Evolutionary conservation across 495 filamentous ascomycete genomes (phyloP), one percentile per base, ranked within the genome.

Genomic region (Penicillium atrosanguineum): DNA sequence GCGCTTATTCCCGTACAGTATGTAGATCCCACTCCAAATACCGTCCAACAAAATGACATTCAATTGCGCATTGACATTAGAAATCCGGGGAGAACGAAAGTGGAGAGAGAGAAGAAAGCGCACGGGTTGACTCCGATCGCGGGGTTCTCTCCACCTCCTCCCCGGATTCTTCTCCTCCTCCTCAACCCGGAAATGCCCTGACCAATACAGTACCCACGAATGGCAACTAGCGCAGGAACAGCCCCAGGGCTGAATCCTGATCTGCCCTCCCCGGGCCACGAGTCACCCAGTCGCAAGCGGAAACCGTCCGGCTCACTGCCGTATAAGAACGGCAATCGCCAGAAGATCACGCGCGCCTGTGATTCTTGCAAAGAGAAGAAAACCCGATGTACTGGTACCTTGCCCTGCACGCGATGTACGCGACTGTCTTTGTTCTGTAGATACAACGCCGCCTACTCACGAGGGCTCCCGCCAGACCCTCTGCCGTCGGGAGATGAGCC

Each of bases 291-390:
- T 14, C 26, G 57, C 23, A 74, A 71, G 50, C 70, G 71, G 44
- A 74, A 74, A 48, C 36, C 63, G 2, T 67, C 63, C 11, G 63
- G 62, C 15, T 38, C 60, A n/a, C 36, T 48, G 14, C 25, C 61
- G 14, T 62, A 56, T 48, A 70, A 64, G 41, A 48, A 49, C 29
- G 53, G 51, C 46, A 53, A 52, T 29, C 70, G 72, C n/a, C 71
- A 71, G 46, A 73, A 74, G 51, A 76, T 76, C 50, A 78, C 74
- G 34, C 56, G 75, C 44, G 75, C 75, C 39, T 78, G 75, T 61
- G 75, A 78, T 58, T 69, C 62, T 34, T 78, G 75, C 63, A 78
- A 78, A 62, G 54, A 64, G 18, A 76, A 75, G 56, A 78, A 78
- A 57, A 75, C 73, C 3, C 65, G 68, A 23, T 78, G 75, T 45